Base-by-base conservation (phyloP, 257 asterid species). In the Gentiana straminea region DNA sequence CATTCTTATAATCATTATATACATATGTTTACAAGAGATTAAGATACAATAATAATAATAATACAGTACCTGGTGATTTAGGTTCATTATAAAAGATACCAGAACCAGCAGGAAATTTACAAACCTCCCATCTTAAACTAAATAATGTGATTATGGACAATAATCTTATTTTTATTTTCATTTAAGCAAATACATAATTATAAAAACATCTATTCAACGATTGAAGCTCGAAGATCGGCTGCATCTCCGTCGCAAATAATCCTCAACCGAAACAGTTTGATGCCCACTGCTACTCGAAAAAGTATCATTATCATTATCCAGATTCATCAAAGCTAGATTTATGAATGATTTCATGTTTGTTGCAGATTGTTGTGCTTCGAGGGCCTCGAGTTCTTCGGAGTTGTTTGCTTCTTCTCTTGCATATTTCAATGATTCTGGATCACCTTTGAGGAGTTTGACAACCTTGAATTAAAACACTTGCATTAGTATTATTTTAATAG, bases 231-330 rank as follows among this genome's bases (percentile, higher is more conserved):
- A 80, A 34, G 94, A 79, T 45, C 82, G 81, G 69, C 94, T 86
- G 86, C 86, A 80, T 67, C 96, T 73, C 48, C 91, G 90, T 33
- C 68, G 79, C 60, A 86, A 73, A 64, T 86, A 90, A 73, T 81
- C 94, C 75, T 90, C 96, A 35, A 86, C 94, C 0, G 94, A 84
- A 57, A 80, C 76, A 71, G 73, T 82, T 57, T 74, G 82, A 56
- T 79, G 87, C 0, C 74, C 67, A 73, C 96, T 83, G 80, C 82
- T 76, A 43, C 56, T 65, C n/a, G 96, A 86, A 46, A 62, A 76
- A 4, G 86, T 73, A 53, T 83, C 94, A 8, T 86, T 95, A 64
- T 81, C 96, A 8, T 86, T 95, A 64, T 81, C 96, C 76, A 84
- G 39, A 60, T 86, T 72, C 47, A 74, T 77, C 67, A 90, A 66